Conservation (phyloP, 805 yeast species). For the Wickerhamiella kurtzmanii region DNA sequence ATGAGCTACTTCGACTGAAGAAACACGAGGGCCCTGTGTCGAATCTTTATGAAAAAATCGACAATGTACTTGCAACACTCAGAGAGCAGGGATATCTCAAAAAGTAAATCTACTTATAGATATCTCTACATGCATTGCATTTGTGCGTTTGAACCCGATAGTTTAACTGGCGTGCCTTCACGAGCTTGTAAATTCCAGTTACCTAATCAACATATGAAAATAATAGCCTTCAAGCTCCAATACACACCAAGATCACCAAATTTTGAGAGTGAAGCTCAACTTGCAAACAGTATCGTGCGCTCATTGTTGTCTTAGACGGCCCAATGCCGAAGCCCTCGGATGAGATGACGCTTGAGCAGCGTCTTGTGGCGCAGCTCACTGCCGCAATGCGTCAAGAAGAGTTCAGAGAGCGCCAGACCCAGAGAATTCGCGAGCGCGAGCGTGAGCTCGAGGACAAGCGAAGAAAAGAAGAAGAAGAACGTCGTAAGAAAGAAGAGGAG, state of each 20-base stretch:
- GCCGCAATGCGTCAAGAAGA: conserved; percentile 16
- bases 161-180: no score
- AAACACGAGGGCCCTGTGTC: conserved; percentile 1
- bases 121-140: no score
- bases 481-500: background rate
- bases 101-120: no score
- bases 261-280: no score
- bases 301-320: background rate
- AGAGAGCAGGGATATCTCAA: conserved; percentile 1
- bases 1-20: conserved; percentile 1
- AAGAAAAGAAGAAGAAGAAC: background rate
- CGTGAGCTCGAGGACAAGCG: background rate
- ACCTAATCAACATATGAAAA: no score
- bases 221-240: no score
- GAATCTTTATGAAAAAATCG: conserved; percentile 10
- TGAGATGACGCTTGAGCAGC: conserved; percentile 15
- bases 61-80: conserved; percentile 6
- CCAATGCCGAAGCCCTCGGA: background rate
- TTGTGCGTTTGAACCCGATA: background rate
- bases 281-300: no score
- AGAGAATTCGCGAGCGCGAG: background rate
- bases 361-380: conserved; percentile 16
- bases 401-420: background rate
- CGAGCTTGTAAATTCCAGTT: background rate
- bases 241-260: no score